Evolutionary conservation across 306 rosid genomes (phyloP), one percentile per base, ranked within the genome.

Genomic region (Pyrus communis): DNA sequence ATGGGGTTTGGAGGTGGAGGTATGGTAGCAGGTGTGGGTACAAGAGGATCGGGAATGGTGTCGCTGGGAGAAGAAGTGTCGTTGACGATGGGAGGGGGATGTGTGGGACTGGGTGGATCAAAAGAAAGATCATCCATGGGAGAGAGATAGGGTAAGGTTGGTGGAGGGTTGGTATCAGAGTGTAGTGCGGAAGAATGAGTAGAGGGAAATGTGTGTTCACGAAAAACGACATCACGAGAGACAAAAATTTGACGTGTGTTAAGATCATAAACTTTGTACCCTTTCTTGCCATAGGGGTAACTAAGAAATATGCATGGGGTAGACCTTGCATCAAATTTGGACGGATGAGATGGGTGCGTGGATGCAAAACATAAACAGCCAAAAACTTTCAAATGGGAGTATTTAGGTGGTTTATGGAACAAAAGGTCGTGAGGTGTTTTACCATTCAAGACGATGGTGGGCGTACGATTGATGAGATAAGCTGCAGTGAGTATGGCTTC

Each of bases 191-290:
- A 58, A 6, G 62, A 3, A 0, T 27, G 4, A 0, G 62, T 14
- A 9, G 2, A 54, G 5, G 62, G 62, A 3, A 58, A 58, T 1
- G 8, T 7, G 3, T 1, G 0, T 4, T 58, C 14, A n/a, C 8
- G 28, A 22, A 58, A 58, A 0, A 8, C 1, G 3, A 58, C 27
- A n/a, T n/a, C 62, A 9, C 5, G 30, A 2, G 62, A 22, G 2
- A 9, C 25, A 7, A 58, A 22, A 2, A 1, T 1, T 0, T 58
- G 8, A 0, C 14, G 0, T 3, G 14, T 7, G 13, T 2, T 2
- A 4, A 57, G 27, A n/a, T 57, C 28, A 21, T 57, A 57, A 1
- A 57, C 62, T 12, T 7, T 6, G 9, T 60, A 25, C 0, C 19
- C 19, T 4, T 60, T 60, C 7, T 12, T 23, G 17, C 35, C 9